Conservation (phyloP, 106 monocot genomes). For the Hemerocallis citrina region DNA sequence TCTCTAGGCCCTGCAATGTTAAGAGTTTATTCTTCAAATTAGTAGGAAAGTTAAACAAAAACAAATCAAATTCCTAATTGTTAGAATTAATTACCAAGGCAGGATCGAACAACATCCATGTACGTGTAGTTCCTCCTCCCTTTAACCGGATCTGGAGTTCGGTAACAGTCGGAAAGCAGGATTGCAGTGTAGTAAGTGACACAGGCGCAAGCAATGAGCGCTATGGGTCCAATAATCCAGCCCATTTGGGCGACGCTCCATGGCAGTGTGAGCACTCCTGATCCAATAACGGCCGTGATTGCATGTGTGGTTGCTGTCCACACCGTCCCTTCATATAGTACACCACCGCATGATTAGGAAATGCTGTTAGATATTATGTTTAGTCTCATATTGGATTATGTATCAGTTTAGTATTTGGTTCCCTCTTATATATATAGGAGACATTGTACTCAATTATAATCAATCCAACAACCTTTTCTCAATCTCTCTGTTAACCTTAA, state of each 20-base stretch:
- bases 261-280: slow-evolving; percentile 70
- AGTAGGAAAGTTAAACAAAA: background rate
- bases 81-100: slow-evolving; percentile 30
- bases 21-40: background rate
- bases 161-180: slow-evolving; percentile 63
- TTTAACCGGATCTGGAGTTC: slow-evolving; percentile 58
- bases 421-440: too few relatives aligned
- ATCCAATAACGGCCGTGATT: slow-evolving; percentile 61
- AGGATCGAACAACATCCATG: slow-evolving; percentile 67
- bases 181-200: slow-evolving; percentile 59
- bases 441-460: too few relatives aligned
- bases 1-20: slow-evolving; percentile 31
- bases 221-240: slow-evolving; percentile 60
- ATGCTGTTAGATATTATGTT: too few relatives aligned
- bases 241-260: slow-evolving; percentile 88
- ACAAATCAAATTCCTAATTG: background rate
- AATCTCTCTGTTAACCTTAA: too few relatives aligned
- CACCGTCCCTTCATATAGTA: slow-evolving; percentile 71
- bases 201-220: slow-evolving; percentile 35
- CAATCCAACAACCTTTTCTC: too few relatives aligned
- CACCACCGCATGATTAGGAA: too few relatives aligned
- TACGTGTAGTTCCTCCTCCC: slow-evolving; percentile 73
- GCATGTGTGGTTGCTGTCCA: slow-evolving; percentile 73
- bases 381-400: too few relatives aligned
- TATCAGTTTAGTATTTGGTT: too few relatives aligned